Percentiles rank a stretch among this genome's conserved stretches.
These are phyloP conservation scores for Staphylotrichum tortipilum DNA, from an alignment of 495 filamentous ascomycete species.

Conservation along the genomic window DNA sequence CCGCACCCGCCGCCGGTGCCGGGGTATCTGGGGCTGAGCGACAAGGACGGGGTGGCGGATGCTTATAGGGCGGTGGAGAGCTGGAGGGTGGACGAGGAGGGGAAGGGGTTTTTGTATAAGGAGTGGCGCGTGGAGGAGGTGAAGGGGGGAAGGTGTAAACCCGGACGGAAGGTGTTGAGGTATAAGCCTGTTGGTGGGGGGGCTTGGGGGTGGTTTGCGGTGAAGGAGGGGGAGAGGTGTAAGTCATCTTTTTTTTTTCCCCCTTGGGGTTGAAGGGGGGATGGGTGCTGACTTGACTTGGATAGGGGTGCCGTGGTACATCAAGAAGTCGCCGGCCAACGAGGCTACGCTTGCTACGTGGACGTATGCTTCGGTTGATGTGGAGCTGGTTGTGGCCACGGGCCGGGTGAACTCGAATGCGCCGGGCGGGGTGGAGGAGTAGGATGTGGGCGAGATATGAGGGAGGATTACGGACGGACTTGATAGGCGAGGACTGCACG, in stretches of 20 bases:
- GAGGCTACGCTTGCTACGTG: slow-evolving; percentile 4
- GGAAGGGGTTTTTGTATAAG: not conserved
- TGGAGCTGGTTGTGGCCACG: slow-evolving; percentile 13
- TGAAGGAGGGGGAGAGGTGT: slow-evolving; percentile 15
- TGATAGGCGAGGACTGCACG: too few relatives aligned
- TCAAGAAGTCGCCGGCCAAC: slow-evolving; percentile 5
- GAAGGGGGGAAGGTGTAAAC: not conserved
- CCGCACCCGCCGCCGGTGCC: slow-evolving; percentile 21
- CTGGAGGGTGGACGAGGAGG: slow-evolving; percentile 10
- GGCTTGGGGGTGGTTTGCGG: slow-evolving; percentile 14
- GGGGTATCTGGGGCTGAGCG: slow-evolving; percentile 17
- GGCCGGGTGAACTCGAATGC: slow-evolving; percentile 15
- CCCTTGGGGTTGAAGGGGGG: too few relatives aligned
- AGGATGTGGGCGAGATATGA: too few relatives aligned
- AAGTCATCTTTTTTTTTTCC: not conserved
- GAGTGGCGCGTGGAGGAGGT: not conserved
- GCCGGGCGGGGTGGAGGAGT: slow-evolving; percentile 17
- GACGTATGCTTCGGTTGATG: slow-evolving; percentile 9
- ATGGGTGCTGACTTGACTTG: too few relatives aligned
- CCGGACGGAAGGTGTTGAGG: slow-evolving; percentile 2
- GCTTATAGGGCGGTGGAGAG: slow-evolving; percentile 13
- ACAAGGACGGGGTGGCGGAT: slow-evolving; percentile 10
- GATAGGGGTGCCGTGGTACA: slow-evolving; percentile 2
- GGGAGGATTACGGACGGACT: too few relatives aligned
- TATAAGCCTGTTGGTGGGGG: slow-evolving; percentile 1